Percentiles rank a stretch among this genome's conserved stretches.
Evolutionary conservation across 805 yeast genomes (phyloP).

Genomic region (Nakazawaea sp.): DNA sequence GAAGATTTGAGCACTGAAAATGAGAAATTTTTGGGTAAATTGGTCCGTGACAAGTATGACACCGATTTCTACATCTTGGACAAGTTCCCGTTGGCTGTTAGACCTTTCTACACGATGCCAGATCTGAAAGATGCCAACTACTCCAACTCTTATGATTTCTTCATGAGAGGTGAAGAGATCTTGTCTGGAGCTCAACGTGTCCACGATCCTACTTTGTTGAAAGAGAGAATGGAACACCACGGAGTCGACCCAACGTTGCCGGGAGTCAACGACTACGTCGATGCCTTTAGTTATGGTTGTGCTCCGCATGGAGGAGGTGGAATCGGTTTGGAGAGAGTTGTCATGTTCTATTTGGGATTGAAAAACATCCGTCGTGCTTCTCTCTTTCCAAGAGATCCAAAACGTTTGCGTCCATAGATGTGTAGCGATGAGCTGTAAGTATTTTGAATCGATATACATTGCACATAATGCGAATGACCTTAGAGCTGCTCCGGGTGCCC

Average conservation of each 20-base stretch:
- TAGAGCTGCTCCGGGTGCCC: too few species aligned
- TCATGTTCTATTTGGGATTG: conserved; percentile 95
- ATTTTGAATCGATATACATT: too few species aligned
- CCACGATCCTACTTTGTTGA: conserved; percentile 83
- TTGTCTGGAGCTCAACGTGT: conserved; percentile 99
- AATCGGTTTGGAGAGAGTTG: conserved; percentile 97
- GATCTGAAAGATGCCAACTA: conserved; percentile 86
- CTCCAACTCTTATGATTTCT: conserved; percentile 97
- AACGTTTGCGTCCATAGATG: conserved; percentile 73
- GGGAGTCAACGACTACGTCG: conserved; percentile 86
- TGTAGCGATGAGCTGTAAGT: too few species aligned
- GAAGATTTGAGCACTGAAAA: conserved; percentile 93
- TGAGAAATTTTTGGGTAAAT: conserved; percentile 86
- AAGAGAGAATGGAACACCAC: conserved; percentile 74
- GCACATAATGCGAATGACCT: too few species aligned
- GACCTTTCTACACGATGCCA: conserved; percentile 99
- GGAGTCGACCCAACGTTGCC: conserved; percentile 75
- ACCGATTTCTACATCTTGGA: conserved; percentile 97
- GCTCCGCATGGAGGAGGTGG: conserved; percentile 99
- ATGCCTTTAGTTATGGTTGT: conserved; percentile 91
- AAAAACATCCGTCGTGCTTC: conserved; percentile 99
- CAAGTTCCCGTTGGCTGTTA: conserved; percentile 92
- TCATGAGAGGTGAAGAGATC: conserved; percentile 99
- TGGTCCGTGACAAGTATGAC: conserved; percentile 89
- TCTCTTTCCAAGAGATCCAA: conserved; percentile 98